phyloP scores from a whole-genome alignment of 2,329 filamentous ascomycete species.

The Beauveria sp. region DNA sequence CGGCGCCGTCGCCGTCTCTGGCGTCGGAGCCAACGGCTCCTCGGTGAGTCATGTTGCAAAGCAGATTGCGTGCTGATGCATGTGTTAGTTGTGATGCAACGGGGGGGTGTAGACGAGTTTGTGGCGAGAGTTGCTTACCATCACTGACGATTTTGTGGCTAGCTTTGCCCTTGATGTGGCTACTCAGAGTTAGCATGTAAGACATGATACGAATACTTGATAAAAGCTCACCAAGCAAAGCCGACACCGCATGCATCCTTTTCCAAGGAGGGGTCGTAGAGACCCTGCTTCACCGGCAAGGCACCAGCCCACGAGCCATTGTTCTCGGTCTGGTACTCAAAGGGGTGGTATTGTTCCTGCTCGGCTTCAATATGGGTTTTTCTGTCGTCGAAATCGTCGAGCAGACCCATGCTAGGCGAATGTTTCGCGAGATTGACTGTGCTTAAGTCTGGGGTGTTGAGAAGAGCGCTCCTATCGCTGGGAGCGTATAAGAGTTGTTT shows the following conservation, averaged over 20 bases:
- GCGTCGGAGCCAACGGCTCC: conserved; percentile 97
- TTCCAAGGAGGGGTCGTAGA: conserved; percentile 92
- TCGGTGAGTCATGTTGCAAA: conserved; percentile 99
- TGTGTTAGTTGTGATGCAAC: not conserved
- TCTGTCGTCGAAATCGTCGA: conserved; percentile 62
- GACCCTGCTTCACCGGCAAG: conserved; percentile 94
- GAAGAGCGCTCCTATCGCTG: not conserved
- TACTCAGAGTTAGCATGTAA: conserved; percentile 26
- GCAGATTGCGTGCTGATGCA: conserved; percentile 68
- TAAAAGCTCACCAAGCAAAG: conserved; percentile 76
- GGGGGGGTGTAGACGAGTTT: not conserved
- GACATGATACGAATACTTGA: not conserved
- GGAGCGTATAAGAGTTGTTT: not conserved
- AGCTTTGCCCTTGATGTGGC: conserved; percentile 92
- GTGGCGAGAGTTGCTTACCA: conserved; percentile 52
- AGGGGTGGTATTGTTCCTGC: conserved; percentile 56
- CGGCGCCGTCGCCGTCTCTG: conserved; percentile 94
- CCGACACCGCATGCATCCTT: conserved; percentile 99
- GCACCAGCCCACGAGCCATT: conserved; percentile 86
- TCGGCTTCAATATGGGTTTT: conserved; percentile 53
- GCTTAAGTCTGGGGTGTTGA: not conserved
- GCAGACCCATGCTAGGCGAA: conserved; percentile 63
- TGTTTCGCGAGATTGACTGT: conserved; percentile 17
- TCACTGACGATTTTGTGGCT: conserved; percentile 99
- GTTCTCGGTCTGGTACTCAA: conserved; percentile 83